Conservation (phyloP, 1,284 basidiomycete genomes). For the Heterobasidion irregulare region DNA sequence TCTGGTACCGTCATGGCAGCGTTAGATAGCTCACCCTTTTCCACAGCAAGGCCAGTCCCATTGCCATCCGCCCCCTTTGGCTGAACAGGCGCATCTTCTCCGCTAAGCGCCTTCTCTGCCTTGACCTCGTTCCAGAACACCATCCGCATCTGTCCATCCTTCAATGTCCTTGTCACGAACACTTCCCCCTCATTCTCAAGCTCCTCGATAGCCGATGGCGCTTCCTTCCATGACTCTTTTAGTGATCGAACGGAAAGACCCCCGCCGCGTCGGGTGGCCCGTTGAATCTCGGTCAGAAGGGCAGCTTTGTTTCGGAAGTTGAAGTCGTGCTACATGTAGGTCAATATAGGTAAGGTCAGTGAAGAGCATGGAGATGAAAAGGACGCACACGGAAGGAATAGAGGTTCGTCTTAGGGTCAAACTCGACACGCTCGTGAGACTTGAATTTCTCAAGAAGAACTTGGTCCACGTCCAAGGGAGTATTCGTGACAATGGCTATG, state of each 20-base stretch:
- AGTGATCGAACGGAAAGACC: slow-evolving; percentile 80
- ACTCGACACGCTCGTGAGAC: slow-evolving; percentile 69
- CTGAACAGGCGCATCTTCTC: slow-evolving; percentile 20
- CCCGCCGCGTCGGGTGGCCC: slow-evolving; percentile 68
- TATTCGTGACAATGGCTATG: slow-evolving; percentile 70
- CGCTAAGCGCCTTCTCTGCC: slow-evolving; percentile 58
- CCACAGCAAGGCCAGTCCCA: slow-evolving; percentile 33
- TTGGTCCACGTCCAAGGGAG: slow-evolving; percentile 67
- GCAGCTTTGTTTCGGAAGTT: slow-evolving; percentile 79
- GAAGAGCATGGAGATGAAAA: background rate
- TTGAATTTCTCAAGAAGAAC: slow-evolving; percentile 72
- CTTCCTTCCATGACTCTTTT: slow-evolving; percentile 87
- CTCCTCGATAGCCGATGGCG: slow-evolving; percentile 75
- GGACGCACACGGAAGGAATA: slow-evolving; percentile 70
- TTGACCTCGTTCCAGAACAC: slow-evolving; percentile 91
- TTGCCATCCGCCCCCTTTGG: slow-evolving; percentile 6
- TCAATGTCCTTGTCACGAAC: slow-evolving; percentile 74
- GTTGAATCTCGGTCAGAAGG: slow-evolving; percentile 74
- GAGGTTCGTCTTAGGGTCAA: slow-evolving; percentile 76
- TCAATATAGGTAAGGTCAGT: background rate
- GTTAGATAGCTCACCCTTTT: slow-evolving; percentile 52
- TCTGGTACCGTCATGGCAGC: background rate
- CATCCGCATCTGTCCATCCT: slow-evolving; percentile 79
- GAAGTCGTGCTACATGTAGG: slow-evolving; percentile 65
- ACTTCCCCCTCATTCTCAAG: slow-evolving; percentile 84